phyloP scores from a whole-genome alignment of 305 asterid genomes.

The Coffea humblotiana region DNA sequence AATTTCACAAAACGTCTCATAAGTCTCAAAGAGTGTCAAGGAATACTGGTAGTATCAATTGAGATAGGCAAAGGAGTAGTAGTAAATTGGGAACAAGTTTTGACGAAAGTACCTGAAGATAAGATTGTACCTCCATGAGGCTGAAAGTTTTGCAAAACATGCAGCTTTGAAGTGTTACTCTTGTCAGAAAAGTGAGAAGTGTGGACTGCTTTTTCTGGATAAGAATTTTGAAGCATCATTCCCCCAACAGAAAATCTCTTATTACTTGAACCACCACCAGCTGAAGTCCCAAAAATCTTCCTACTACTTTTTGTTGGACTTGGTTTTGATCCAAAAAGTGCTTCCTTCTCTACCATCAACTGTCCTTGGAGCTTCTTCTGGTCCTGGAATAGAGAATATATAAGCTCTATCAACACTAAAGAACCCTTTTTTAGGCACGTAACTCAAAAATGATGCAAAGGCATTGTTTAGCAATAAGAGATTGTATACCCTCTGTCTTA shows the following conservation, averaged over 20 bases:
- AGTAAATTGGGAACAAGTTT: too few species aligned
- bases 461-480: constrained; percentile 12
- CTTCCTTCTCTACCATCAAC: constrained; percentile 75
- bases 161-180: constrained; percentile 36
- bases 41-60: background rate
- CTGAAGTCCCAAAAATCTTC: constrained; percentile 52
- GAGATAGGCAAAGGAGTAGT: constrained; percentile 5
- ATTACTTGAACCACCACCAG: constrained; percentile 42
- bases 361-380: constrained; percentile 90
- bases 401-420: constrained; percentile 2
- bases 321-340: constrained; percentile 77
- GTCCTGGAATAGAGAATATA: constrained; percentile 42
- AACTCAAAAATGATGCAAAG: background rate
- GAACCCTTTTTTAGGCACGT: background rate
- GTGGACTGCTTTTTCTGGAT: constrained; percentile 40
- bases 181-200: constrained; percentile 35
- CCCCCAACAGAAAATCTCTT: constrained; percentile 74
- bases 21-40: background rate
- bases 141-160: constrained; percentile 32
- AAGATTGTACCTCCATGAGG: constrained; percentile 26
- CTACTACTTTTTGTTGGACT: constrained; percentile 68
- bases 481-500: constrained; percentile 69
- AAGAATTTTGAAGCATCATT: constrained; percentile 54
- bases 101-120: constrained; percentile 41
- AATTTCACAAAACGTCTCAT: background rate